A percentile compares a stretch with the other conserved stretches of the same genome.
phyloP scores from a whole-genome alignment of 1,284 basidiomycete species.

The Cryptococcus jaspeensis region DNA sequence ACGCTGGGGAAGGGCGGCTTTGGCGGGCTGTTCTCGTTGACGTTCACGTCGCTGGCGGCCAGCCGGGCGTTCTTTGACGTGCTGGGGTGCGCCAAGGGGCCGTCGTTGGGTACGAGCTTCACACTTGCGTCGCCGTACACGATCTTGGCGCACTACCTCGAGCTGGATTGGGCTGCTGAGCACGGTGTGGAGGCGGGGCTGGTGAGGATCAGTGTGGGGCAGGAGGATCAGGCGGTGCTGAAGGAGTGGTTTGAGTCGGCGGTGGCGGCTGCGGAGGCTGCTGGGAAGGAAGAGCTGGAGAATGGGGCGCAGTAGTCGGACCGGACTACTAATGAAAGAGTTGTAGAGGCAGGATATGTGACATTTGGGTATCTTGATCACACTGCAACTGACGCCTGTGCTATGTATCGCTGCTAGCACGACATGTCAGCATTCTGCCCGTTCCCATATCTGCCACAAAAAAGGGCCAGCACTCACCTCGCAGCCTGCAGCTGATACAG shows the following conservation, averaged over 20 bases:
- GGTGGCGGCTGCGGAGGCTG: slow-evolving; percentile 57
- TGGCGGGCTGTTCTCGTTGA: slow-evolving; percentile 89
- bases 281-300: slow-evolving; percentile 3
- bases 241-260: slow-evolving; percentile 65
- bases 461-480: too few relatives aligned
- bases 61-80: slow-evolving; percentile 84
- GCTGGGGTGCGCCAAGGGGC: slow-evolving; percentile 82
- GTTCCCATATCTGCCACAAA: too few relatives aligned
- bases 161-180: slow-evolving; percentile 85
- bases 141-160: slow-evolving; percentile 86
- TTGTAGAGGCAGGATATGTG: too few relatives aligned
- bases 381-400: too few relatives aligned
- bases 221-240: slow-evolving; percentile 72
- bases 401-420: too few relatives aligned
- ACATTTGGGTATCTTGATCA: too few relatives aligned
- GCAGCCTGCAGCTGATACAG: too few relatives aligned
- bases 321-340: too few relatives aligned
- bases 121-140: slow-evolving; percentile 92
- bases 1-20: slow-evolving; percentile 63
- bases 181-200: slow-evolving; percentile 83
- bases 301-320: too few relatives aligned
- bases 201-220: slow-evolving; percentile 85
- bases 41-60: slow-evolving; percentile 69
- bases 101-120: slow-evolving; percentile 92
- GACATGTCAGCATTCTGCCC: too few relatives aligned